These are phyloP conservation scores for Pontederia crassipes DNA, from an alignment of 176 grass and related monocot species.

Conservation along the genomic window DNA sequence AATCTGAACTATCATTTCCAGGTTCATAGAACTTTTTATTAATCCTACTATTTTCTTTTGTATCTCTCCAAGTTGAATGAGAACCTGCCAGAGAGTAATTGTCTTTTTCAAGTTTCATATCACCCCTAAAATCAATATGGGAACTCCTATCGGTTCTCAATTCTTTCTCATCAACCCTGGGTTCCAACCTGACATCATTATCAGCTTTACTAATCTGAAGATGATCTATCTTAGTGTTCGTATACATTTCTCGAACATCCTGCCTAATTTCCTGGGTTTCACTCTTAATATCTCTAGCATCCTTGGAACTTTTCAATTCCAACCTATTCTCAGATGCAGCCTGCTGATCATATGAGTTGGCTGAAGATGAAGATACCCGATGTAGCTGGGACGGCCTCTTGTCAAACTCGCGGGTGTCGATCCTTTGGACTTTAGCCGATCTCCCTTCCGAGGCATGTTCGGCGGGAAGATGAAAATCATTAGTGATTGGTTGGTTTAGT, in stretches of 20 bases:
- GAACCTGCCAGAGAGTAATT: slow-evolving; percentile 29
- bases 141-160: slow-evolving; percentile 35
- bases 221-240: slow-evolving; percentile 31
- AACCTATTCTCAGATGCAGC: slow-evolving; percentile 44
- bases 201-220: slow-evolving; percentile 44
- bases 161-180: slow-evolving; percentile 45
- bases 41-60: not conserved
- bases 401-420: slow-evolving; percentile 65
- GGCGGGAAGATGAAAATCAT: slow-evolving; percentile 54
- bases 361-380: slow-evolving; percentile 32
- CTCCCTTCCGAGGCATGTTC: slow-evolving; percentile 54
- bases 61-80: slow-evolving; percentile 14
- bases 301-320: slow-evolving; percentile 50
- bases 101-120: slow-evolving; percentile 52
- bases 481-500: slow-evolving; percentile 32
- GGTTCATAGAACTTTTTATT: not conserved
- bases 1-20: slow-evolving; percentile 36
- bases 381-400: slow-evolving; percentile 45
- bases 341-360: slow-evolving; percentile 26
- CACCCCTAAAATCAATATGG: slow-evolving; percentile 39
- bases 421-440: slow-evolving; percentile 48
- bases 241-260: slow-evolving; percentile 31
- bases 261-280: slow-evolving; percentile 36
- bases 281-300: slow-evolving; percentile 37
- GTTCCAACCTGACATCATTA: slow-evolving; percentile 41